phyloP scores from a whole-genome alignment of 192 early-diverging fungal species.

The Gorgonomyces haynaldii region DNA sequence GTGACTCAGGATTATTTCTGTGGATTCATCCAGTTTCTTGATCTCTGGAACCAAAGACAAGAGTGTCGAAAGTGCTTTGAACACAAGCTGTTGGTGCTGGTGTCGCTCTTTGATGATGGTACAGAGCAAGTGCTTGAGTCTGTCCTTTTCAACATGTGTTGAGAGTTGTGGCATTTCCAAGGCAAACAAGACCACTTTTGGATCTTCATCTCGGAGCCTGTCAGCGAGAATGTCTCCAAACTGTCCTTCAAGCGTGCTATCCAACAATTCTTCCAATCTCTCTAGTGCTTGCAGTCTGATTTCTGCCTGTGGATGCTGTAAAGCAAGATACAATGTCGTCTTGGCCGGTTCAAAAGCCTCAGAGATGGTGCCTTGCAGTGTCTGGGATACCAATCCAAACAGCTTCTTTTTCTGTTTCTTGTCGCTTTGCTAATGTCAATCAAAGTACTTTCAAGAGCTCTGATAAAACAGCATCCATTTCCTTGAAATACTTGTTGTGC shows the following conservation, averaged over 20 bases:
- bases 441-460: too few relatives aligned
- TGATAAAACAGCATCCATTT: neutral
- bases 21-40: neutral
- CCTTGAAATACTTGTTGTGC: neutral
- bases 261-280: conserved; percentile 48
- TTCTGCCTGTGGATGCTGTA: conserved; percentile 58
- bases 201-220: conserved; percentile 41
- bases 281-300: conserved; percentile 61
- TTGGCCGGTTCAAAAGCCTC: conserved; percentile 54
- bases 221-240: conserved; percentile 24
- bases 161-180: conserved; percentile 20
- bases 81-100: neutral
- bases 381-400: conserved; percentile 41
- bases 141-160: neutral
- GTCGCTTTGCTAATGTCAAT: neutral
- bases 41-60: neutral
- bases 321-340: conserved; percentile 71
- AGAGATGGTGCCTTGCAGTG: conserved; percentile 48
- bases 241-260: conserved; percentile 1
- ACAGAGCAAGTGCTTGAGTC: conserved; percentile 5
- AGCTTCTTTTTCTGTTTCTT: conserved; percentile 15
- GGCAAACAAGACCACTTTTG: conserved; percentile 30
- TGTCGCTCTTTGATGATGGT: neutral
- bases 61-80: neutral
- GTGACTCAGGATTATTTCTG: neutral